These are phyloP conservation scores for Aspergillus fijiensis DNA, from an alignment of 2,329 filamentous ascomycete genomes.

Conservation along the genomic window DNA sequence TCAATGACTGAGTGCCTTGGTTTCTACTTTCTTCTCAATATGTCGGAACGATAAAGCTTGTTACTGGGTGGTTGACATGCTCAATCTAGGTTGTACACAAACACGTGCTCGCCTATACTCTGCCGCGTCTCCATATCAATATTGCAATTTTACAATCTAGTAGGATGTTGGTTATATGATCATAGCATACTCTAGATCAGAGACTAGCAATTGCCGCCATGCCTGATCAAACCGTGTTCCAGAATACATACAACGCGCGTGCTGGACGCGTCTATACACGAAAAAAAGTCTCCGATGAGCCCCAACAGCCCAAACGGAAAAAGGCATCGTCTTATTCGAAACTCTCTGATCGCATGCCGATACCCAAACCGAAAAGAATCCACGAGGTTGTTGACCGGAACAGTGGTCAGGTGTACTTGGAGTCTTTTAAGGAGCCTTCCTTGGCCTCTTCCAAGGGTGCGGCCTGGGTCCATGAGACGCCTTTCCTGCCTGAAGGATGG, in stretches of 20 bases:
- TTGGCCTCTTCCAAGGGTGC: constrained; percentile 24
- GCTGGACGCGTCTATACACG: background rate
- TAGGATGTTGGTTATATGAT: background rate
- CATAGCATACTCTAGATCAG: background rate
- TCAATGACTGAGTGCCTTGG: too few species aligned
- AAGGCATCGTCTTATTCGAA: too few species aligned
- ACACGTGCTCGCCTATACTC: background rate
- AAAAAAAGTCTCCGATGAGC: background rate
- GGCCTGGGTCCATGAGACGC: constrained; percentile 41
- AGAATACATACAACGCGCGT: background rate
- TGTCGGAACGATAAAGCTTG: background rate
- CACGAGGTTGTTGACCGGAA: constrained; percentile 6
- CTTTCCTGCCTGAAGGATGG: constrained; percentile 30
- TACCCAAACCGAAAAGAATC: background rate
- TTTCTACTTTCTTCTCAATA: too few species aligned
- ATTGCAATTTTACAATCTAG: background rate
- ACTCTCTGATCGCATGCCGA: background rate
- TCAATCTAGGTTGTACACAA: background rate
- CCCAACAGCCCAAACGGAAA: background rate
- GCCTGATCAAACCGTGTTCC: background rate
- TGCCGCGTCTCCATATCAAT: background rate
- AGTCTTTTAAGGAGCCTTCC: constrained; percentile 5
- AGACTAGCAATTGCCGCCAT: background rate
- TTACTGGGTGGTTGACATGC: background rate
- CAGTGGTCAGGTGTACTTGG: constrained; percentile 19